Base-by-base conservation (phyloP, 2,329 filamentous ascomycete genomes). In the Neonectria faginata region DNA sequence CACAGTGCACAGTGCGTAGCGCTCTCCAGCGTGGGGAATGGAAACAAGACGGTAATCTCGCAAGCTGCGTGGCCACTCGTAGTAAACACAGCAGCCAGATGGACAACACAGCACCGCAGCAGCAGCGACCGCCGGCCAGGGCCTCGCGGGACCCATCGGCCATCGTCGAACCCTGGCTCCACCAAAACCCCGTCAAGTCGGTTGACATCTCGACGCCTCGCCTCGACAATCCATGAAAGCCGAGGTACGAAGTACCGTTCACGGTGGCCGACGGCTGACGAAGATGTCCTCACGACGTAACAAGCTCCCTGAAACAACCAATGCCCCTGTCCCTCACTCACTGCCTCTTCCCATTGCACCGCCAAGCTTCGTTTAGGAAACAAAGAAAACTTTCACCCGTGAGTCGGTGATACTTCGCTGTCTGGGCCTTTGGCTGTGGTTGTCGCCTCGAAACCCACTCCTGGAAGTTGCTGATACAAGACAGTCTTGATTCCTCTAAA, bases 1-100 rank as follows among this genome's bases (percentile, higher is more conserved):
- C 65, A 64, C 65, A 65, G 56, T 67, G 72, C 69, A 72, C 69
- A 69, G 72, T 72, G 69, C 64, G 69, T 70, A 69, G 70, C 68
- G 65, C 39, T 58, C 55, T 50, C 33, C 50, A 66, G 55, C 69
- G 70, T 74, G 71, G 71, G 72, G 72, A 74, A 74, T 74, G 71
- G 72, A 72, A 74, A 74, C 72, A 74, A 74, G 66, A 74, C 71
- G 66, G 66, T 72, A 74, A 74, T 74, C 72, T 74, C 70, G 64
- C 65, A 59, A 25, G 22, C 20, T 11, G 48, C 18, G 45, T 20
- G 39, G 39, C 39, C 39, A 42, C 39, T 42, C 31, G 31, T 20
- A 36, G 29, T 60, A 53, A 44, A 60, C 61, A 59, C 42, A 56
- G 36, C 44, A 55, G 44, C 52, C 39, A 45, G 44, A 42, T 58